These are phyloP conservation scores for Dentipellis sp. DNA, from an alignment of 768 basidiomycete species.

Conservation along the genomic window DNA sequence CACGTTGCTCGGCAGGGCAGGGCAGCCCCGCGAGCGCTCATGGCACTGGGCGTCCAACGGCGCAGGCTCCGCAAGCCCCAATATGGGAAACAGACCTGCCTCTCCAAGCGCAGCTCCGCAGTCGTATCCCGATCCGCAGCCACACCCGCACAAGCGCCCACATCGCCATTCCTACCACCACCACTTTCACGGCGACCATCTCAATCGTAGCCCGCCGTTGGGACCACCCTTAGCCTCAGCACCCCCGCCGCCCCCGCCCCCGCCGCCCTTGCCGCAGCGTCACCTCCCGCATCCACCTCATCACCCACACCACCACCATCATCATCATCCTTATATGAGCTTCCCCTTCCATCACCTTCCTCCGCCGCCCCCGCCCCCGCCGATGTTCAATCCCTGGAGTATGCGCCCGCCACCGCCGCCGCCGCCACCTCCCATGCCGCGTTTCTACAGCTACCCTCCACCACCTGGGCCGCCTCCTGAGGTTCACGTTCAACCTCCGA, in stretches of 20 bases:
- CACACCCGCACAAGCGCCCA: background rate
- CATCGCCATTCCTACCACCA: slow-evolving; percentile 2
- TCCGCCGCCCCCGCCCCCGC: slow-evolving; percentile 10
- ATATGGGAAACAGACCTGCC: too few relatives aligned
- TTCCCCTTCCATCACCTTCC: slow-evolving; percentile 14
- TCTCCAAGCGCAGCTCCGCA: too few relatives aligned
- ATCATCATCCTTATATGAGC: too few relatives aligned
- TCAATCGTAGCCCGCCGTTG: background rate
- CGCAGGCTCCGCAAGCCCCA: too few relatives aligned
- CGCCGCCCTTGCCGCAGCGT: background rate
- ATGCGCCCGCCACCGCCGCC: slow-evolving; percentile 7
- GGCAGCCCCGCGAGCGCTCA: too few relatives aligned
- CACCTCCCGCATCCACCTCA: background rate
- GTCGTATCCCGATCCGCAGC: too few relatives aligned
- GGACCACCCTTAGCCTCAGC: slow-evolving; percentile 3
- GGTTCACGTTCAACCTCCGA: background rate
- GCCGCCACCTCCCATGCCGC: slow-evolving; percentile 16
- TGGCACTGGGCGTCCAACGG: too few relatives aligned
- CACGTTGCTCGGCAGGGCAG: too few relatives aligned
- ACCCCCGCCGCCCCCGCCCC: slow-evolving; percentile 8
- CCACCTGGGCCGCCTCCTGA: background rate
- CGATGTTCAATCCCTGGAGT: background rate
- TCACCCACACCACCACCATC: background rate
- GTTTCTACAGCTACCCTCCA: background rate
- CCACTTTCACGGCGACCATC: slow-evolving; percentile 3